Conservation (phyloP, 495 filamentous ascomycete genomes). For the Penicillium macrosclerotiorum region DNA sequence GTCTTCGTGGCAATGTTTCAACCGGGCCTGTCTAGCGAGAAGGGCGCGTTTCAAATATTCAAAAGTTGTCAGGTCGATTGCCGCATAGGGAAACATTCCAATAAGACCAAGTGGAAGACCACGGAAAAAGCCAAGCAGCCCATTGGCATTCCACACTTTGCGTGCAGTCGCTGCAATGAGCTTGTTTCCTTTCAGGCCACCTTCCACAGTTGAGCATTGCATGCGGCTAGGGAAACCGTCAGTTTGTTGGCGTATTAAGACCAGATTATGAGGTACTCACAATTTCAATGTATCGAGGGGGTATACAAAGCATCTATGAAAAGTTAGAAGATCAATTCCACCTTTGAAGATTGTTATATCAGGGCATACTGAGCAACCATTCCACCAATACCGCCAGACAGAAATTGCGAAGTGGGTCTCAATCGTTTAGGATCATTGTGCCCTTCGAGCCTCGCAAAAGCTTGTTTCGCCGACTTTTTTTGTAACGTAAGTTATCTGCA, state of each 20-base stretch:
- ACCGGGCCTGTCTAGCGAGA: conserved; percentile 65
- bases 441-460: conserved; percentile 82
- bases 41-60: conserved; percentile 83
- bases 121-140: conserved; percentile 78
- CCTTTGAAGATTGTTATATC: too few species aligned
- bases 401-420: conserved; percentile 78
- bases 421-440: conserved; percentile 79
- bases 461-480: conserved; percentile 76
- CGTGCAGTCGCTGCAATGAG: conserved; percentile 77
- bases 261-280: conserved; percentile 40
- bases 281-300: conserved; percentile 98
- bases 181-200: conserved; percentile 78
- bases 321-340: conserved; percentile 17
- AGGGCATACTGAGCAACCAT: conserved; percentile 81
- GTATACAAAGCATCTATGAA: conserved; percentile 78
- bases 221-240: conserved; percentile 58
- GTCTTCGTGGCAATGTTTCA: conserved; percentile 71
- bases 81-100: conserved; percentile 97
- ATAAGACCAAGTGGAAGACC: conserved; percentile 88
- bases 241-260: background rate
- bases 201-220: conserved; percentile 89
- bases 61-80: conserved; percentile 93
- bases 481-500: background rate
- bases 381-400: conserved; percentile 85
- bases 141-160: conserved; percentile 79